Evolutionary conservation across 371 early-diverging fungal species (phyloP).

Genomic region (Lichtheimia hyalospora): DNA sequence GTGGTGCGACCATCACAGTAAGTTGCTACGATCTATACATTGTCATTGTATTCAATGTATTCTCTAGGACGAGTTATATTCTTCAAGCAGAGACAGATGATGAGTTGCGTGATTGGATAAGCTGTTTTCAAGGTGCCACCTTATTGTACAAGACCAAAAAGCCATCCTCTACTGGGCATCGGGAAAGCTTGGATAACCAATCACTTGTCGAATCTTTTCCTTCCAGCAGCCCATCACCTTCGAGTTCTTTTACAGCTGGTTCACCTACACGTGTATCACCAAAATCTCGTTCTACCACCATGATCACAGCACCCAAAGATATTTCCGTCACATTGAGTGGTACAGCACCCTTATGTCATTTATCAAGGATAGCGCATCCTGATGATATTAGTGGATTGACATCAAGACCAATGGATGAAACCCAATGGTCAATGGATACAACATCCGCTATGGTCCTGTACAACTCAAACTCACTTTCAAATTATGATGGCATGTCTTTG

Average conservation of each 20-base stretch:
- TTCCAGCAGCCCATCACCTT: constrained; percentile 20
- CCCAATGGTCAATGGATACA: neutral
- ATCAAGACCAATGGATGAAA: neutral
- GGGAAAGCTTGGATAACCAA: constrained; percentile 14
- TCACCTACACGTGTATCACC: constrained; percentile 11
- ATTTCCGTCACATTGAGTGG: constrained; percentile 25
- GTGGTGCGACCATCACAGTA: constrained; percentile 12
- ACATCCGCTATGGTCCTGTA: constrained; percentile 1
- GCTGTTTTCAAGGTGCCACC: neutral
- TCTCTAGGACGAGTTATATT: constrained; percentile 25
- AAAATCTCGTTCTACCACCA: constrained; percentile 29
- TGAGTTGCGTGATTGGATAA: constrained; percentile 63
- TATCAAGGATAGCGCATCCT: neutral
- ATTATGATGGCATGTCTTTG: constrained; percentile 3
- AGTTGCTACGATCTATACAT: neutral
- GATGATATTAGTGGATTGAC: neutral
- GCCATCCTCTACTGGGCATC: constrained; percentile 7
- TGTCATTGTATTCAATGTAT: neutral
- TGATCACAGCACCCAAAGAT: constrained; percentile 21
- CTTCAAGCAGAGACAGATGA: constrained; percentile 72
- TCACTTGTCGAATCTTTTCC: constrained; percentile 26
- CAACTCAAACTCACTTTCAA: constrained; percentile 7
- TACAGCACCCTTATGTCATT: neutral
- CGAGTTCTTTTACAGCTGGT: constrained; percentile 9
- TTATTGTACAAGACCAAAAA: neutral